A percentile compares a stretch with the other conserved stretches of the same genome.
Evolutionary conservation across 2,329 filamentous ascomycete species (phyloP).

Genomic region (Colletotrichum filicis): DNA sequence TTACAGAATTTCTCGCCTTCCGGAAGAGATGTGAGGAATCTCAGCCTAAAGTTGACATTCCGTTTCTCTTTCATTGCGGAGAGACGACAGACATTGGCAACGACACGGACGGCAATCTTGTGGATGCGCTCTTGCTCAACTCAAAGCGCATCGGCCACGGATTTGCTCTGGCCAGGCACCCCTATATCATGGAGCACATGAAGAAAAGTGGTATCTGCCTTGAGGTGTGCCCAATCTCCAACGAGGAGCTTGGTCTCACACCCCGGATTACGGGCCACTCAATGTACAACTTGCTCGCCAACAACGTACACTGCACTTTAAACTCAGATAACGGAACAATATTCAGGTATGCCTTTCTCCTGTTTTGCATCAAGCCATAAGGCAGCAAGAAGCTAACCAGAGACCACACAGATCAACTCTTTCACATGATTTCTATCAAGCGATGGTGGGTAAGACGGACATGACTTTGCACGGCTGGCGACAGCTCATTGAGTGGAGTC

Average conservation of each 20-base stretch:
- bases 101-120: constrained; percentile 73
- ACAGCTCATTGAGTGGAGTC: constrained; percentile 72
- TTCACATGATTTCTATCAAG: constrained; percentile 82
- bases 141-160: constrained; percentile 80
- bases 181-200: constrained; percentile 73
- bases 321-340: constrained; percentile 81
- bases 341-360: constrained; percentile 63
- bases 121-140: constrained; percentile 73
- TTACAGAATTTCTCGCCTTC: constrained; percentile 67
- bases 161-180: constrained; percentile 75
- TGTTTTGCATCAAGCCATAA: background rate
- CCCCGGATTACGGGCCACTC: constrained; percentile 73
- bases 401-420: constrained; percentile 67
- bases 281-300: constrained; percentile 76
- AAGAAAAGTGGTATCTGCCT: constrained; percentile 72
- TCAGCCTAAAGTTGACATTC: constrained; percentile 63
- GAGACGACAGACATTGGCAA: constrained; percentile 77
- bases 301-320: constrained; percentile 78
- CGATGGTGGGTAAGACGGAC: constrained; percentile 74
- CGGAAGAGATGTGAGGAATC: constrained; percentile 58
- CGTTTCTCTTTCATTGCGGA: constrained; percentile 81
- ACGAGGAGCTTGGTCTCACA: constrained; percentile 78
- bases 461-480: constrained; percentile 79
- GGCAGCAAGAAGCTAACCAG: constrained; percentile 8
- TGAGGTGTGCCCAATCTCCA: constrained; percentile 83